Conservation (phyloP, 495 filamentous ascomycete species). For the Neurospora sp. region DNA sequence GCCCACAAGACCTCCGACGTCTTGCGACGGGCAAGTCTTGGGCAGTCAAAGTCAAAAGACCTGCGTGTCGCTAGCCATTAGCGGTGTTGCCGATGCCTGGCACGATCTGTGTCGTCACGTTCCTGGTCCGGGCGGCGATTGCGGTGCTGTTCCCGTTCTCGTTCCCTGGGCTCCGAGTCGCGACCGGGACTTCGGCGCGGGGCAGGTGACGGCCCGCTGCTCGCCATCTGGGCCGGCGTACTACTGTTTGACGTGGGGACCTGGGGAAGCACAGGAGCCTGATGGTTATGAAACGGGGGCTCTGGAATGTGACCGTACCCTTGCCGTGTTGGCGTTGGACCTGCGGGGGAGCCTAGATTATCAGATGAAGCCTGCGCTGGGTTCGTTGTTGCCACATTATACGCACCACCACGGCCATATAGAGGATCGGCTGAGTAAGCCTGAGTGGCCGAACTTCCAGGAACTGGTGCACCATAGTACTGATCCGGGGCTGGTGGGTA, state of each 20-base stretch:
- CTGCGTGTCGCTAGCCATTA: slow-evolving; percentile 9
- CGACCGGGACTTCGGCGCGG: slow-evolving; percentile 31
- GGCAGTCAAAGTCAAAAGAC: slow-evolving; percentile 2
- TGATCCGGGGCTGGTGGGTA: slow-evolving; percentile 18
- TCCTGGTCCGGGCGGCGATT: slow-evolving; percentile 14
- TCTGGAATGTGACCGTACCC: slow-evolving; percentile 27
- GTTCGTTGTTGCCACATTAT: slow-evolving; percentile 18
- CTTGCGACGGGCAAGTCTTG: slow-evolving; percentile 3
- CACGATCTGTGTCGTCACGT: slow-evolving; percentile 20
- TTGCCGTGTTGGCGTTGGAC: slow-evolving; percentile 25
- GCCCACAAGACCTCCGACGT: slow-evolving; percentile 10
- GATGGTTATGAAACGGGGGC: slow-evolving; percentile 18
- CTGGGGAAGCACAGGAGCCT: slow-evolving; percentile 6
- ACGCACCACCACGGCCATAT: slow-evolving; percentile 43
- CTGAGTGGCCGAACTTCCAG: slow-evolving; percentile 18
- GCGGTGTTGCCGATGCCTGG: slow-evolving; percentile 17
- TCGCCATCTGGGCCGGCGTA: slow-evolving; percentile 21
- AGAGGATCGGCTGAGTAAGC: slow-evolving; percentile 36
- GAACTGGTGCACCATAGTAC: slow-evolving; percentile 23
- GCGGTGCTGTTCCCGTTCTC: slow-evolving; percentile 11
- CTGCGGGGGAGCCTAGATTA: slow-evolving; percentile 43
- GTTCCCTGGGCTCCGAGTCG: slow-evolving; percentile 30
- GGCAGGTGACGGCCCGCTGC: slow-evolving; percentile 18
- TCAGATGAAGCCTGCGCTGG: slow-evolving; percentile 32
- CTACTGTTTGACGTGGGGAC: slow-evolving; percentile 13